phyloP scores from a whole-genome alignment of 495 filamentous ascomycete species.

The Xylaria flabelliformis region DNA sequence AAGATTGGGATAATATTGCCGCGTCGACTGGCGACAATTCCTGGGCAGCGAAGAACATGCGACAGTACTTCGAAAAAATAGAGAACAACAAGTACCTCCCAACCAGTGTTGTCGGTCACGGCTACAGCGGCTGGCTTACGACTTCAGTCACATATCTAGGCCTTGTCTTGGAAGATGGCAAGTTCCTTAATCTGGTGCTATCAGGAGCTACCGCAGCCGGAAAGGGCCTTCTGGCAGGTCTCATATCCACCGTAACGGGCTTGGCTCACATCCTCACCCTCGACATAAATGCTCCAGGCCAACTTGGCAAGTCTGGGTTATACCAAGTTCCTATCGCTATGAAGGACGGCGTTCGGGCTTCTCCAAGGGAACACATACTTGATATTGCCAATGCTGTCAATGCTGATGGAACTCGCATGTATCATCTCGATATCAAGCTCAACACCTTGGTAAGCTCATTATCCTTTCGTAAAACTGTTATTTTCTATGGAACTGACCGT shows the following conservation, averaged over 20 bases:
- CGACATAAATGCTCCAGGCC: slow-evolving; percentile 50
- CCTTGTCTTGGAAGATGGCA: slow-evolving; percentile 51
- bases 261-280: slow-evolving; percentile 46
- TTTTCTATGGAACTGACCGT: slow-evolving; percentile 48
- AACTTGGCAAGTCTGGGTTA: slow-evolving; percentile 50
- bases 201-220: slow-evolving; percentile 50
- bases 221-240: slow-evolving; percentile 38
- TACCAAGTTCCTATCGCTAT: slow-evolving; percentile 53
- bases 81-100: slow-evolving; percentile 62
- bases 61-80: slow-evolving; percentile 52
- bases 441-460: slow-evolving; percentile 50
- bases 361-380: slow-evolving; percentile 60
- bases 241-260: slow-evolving; percentile 41
- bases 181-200: slow-evolving; percentile 49
- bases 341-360: slow-evolving; percentile 53
- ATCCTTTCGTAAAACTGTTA: slow-evolving; percentile 34
- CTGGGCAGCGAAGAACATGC: slow-evolving; percentile 55
- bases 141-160: slow-evolving; percentile 50
- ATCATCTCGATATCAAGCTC: slow-evolving; percentile 62
- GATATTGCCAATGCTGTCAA: slow-evolving; percentile 58
- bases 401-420: slow-evolving; percentile 58
- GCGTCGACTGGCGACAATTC: slow-evolving; percentile 53
- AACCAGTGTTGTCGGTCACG: slow-evolving; percentile 55
- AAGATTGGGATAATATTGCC: slow-evolving; percentile 55
- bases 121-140: slow-evolving; percentile 58